A percentile compares a stretch with the other conserved stretches of the same genome.
These are phyloP conservation scores for Camillea tinctor DNA, from an alignment of 2,329 filamentous ascomycete species.

Conservation along the genomic window DNA sequence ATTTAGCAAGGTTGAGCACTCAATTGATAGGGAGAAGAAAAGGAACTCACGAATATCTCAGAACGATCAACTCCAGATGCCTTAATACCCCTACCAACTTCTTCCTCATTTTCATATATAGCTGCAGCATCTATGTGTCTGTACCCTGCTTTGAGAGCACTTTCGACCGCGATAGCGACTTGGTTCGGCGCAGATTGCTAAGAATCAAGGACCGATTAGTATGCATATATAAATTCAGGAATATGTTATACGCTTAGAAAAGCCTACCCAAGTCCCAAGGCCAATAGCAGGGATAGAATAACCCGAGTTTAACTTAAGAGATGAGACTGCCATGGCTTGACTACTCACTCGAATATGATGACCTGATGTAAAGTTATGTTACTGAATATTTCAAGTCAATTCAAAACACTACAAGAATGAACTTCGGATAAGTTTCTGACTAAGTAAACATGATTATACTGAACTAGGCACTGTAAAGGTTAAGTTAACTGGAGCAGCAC, in stretches of 20 bases:
- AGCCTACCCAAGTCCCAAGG: neutral
- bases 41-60: conserved; percentile 36
- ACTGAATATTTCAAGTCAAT: neutral
- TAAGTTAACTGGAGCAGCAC: neutral
- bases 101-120: conserved; percentile 44
- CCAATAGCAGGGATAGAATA: neutral
- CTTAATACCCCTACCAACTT: conserved; percentile 43
- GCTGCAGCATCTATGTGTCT: conserved; percentile 49
- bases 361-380: neutral
- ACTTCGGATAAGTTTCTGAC: neutral
- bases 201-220: neutral
- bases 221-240: neutral
- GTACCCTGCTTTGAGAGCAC: conserved; percentile 45
- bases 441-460: neutral
- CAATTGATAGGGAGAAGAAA: neutral
- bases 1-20: neutral
- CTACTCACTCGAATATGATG: neutral
- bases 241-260: neutral
- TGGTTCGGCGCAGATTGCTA: conserved; percentile 41
- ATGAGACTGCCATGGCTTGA: neutral
- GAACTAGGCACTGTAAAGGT: neutral
- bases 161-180: conserved; percentile 46
- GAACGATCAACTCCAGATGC: conserved; percentile 38
- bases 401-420: neutral
- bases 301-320: neutral